phyloP scores from a whole-genome alignment of 371 early-diverging fungal species.

The Mortierella sp. region DNA sequence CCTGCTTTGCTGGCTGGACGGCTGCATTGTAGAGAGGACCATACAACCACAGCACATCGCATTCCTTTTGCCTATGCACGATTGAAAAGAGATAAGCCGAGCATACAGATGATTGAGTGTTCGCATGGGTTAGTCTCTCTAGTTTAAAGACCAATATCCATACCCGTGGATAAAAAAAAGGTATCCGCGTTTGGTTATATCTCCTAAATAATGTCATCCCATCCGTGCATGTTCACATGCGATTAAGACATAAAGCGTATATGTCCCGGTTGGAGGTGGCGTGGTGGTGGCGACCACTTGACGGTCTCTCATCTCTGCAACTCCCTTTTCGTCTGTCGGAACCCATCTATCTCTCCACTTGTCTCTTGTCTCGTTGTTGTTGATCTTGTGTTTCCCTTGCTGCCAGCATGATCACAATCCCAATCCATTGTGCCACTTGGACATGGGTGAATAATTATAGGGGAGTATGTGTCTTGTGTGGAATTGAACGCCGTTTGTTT shows the following conservation, averaged over 20 bases:
- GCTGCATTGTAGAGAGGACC: constrained; percentile 60
- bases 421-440: constrained; percentile 58
- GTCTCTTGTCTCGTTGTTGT: too few relatives aligned
- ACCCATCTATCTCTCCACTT: too few relatives aligned
- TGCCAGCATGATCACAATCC: constrained; percentile 56
- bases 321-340: not conserved
- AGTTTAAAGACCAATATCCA: too few relatives aligned
- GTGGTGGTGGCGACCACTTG: not conserved
- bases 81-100: not conserved
- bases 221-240: constrained; percentile 9
- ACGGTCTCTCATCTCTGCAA: not conserved
- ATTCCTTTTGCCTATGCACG: constrained; percentile 60
- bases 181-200: not conserved
- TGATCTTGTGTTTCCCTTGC: not conserved
- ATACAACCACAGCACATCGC: constrained; percentile 60
- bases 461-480: not conserved
- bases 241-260: not conserved
- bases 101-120: too few relatives aligned
- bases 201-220: too few relatives aligned
- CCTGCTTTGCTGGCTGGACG: constrained; percentile 6
- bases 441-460: constrained; percentile 30
- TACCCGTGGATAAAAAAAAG: not conserved
- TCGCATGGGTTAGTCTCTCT: not conserved
- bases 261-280: too few relatives aligned
- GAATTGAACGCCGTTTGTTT: not conserved